These are phyloP conservation scores for Chaetomium globosum DNA, from an alignment of 2,329 filamentous ascomycete genomes.

Conservation along the genomic window DNA sequence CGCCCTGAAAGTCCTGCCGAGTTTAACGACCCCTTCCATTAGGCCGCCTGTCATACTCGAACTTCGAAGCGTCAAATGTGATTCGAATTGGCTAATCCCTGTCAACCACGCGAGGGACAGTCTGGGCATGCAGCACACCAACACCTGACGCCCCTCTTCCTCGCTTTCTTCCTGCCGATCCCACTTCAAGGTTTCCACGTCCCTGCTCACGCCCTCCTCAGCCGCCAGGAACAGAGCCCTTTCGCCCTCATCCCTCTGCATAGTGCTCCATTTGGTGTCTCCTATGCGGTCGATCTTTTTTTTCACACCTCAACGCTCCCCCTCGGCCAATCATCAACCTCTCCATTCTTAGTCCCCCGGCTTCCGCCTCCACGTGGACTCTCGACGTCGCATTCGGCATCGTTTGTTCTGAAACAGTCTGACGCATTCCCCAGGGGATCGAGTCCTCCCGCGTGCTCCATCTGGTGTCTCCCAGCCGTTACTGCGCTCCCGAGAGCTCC, in stretches of 20 bases:
- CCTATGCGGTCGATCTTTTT: conserved; percentile 8
- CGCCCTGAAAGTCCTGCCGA: background rate
- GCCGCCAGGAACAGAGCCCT: conserved; percentile 17
- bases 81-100: conserved; percentile 30
- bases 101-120: conserved; percentile 35
- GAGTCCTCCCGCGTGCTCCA: conserved; percentile 7
- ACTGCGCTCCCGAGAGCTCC: background rate
- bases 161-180: conserved; percentile 35
- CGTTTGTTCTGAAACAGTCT: conserved; percentile 44
- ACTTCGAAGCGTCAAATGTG: background rate
- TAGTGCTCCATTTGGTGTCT: conserved; percentile 6
- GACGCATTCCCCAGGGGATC: conserved; percentile 42
- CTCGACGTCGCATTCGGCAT: conserved; percentile 32
- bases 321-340: conserved; percentile 21
- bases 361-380: background rate
- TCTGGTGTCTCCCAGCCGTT: conserved; percentile 11
- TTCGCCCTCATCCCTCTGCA: conserved; percentile 7
- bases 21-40: conserved; percentile 15
- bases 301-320: conserved; percentile 1
- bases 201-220: conserved; percentile 14
- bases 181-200: conserved; percentile 26
- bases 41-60: background rate
- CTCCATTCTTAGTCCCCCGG: background rate
- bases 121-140: conserved; percentile 25
- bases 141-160: conserved; percentile 27